Base-by-base conservation (phyloP, 352 stramenopile genomes). In the Phytophthora colocasiae region DNA sequence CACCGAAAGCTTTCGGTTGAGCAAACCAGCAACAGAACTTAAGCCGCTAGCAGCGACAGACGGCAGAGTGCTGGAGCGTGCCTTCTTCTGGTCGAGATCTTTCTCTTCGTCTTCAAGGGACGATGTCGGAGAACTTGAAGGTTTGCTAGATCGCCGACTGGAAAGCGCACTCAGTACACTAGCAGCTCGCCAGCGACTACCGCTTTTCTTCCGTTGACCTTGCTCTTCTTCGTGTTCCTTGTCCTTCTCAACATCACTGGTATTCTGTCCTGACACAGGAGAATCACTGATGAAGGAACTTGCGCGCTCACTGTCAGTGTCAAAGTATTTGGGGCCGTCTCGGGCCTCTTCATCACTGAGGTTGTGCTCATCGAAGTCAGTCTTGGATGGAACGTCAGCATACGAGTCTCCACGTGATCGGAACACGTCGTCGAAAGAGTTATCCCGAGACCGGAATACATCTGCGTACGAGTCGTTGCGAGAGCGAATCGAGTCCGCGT, bases 101-200 rank as follows among this genome's bases (percentile, higher is more conserved):
- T 73, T 68, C 19, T 73, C 63, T 7, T 74, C 54, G 24, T 80
- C 68, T 53, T 66, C 69, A 22, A 69, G 52, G 32, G 66, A 72
- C 12, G 73, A 77, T 1, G 70, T 56, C 3, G 70, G 56, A 0
- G 70, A 78, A 12, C 57, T 73, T 19, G 66, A 65, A 6, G 54
- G 64, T 24, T 81, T 81, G 66, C 61, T 81, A 5, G 73, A 79
- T 5, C 69, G 80, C 22, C 69, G 63, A 51, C 65, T 80, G 27
- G 79, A 85, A 34, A 78, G 64, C 14, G 66, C 68, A 15, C 78
- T 84, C 3, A 88, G 62, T 4, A 88, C 67, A n/a, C 61, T 82
- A 4, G 71, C 53, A 17, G 71, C 69, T 2, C 71, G 77, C 79
- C 79, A 88, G 10, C 77, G 78, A 22, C 66, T 77, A 6, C 64